Base-by-base conservation (phyloP, 2,329 filamentous ascomycete species). In the Amphichorda felina region DNA sequence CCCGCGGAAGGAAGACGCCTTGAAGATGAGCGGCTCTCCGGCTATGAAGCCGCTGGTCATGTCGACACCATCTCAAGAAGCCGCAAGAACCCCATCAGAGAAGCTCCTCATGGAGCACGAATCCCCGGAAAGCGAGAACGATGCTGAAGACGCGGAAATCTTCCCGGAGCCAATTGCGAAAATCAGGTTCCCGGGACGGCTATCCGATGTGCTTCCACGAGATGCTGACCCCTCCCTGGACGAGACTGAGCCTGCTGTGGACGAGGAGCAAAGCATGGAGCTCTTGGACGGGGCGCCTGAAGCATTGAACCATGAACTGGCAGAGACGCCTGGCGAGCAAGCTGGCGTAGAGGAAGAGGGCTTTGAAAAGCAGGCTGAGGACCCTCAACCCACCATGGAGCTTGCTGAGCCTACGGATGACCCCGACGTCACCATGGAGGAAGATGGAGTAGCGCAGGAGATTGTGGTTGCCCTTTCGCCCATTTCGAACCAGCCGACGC, bases 191-290 rank as follows among this genome's bases (percentile, higher is more conserved):
- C 59, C 63, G 4, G 63, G 63, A 4, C 61, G 63, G 6, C 44
- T 68, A 15, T 68, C 64, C 22, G 59, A 62, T 10, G 58, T 65
- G 7, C 45, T 66, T 18, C 61, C 64, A 35, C 57, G 62, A 17
- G 47, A 64, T 34, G 58, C 55, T 1, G 61, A 68, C 22, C 60
- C 59, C 4, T 46, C 47, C n/a, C n/a, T n/a, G n/a, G n/a, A n/a
- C n/a, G n/a, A n/a, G n/a, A n/a, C n/a, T 24, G 21, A 24, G 31
- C 47, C 51, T 4, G 50, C 51, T 35, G 42, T 51, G 15, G 54
- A 58, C 13, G 53, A 54, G 34, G 41, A 40, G 7, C 40, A 39
- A 4, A 41, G 45, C 6, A 33, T 39, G 4, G 41, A 40, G n/a
- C 10, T 24, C 10, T 6, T 24, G 6, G 6, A 24, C 6, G 21